phyloP scores from a whole-genome alignment of 768 basidiomycete genomes.

The Lentinula aciculospora region DNA sequence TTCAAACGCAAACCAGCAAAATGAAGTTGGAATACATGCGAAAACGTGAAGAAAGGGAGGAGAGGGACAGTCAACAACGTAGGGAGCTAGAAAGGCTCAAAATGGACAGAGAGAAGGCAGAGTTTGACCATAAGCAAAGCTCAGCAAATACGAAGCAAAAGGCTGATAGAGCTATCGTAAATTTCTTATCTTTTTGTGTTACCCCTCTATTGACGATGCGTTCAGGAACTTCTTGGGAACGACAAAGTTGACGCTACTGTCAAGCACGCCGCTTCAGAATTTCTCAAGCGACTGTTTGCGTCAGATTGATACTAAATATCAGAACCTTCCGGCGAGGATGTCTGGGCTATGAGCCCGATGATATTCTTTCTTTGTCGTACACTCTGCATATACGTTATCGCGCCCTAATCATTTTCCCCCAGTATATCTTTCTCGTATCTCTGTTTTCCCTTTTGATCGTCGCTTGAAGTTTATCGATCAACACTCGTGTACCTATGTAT shows the following conservation, averaged over 20 bases:
- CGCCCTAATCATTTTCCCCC: not conserved
- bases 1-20: conserved; percentile 65
- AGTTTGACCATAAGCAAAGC: conserved; percentile 49
- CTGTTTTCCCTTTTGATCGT: no score
- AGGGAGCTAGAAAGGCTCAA: conserved; percentile 48
- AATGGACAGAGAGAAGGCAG: conserved; percentile 50
- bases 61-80: conserved; percentile 45
- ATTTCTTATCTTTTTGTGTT: conserved; percentile 14
- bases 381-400: not conserved
- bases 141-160: conserved; percentile 52
- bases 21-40: conserved; percentile 66
- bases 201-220: not conserved
- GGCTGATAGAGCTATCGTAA: conserved; percentile 57
- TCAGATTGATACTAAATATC: conserved; percentile 22
- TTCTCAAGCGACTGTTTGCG: conserved; percentile 61
- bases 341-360: no score
- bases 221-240: conserved; percentile 54
- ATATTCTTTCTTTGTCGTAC: conserved; percentile 1
- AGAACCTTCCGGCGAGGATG: not conserved
- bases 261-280: conserved; percentile 64
- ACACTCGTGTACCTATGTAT: not conserved
- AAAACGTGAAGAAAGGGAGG: conserved; percentile 65
- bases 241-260: conserved; percentile 52
- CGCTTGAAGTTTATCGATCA: not conserved
- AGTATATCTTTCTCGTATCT: not conserved